phyloP scores from a whole-genome alignment of 2,329 filamentous ascomycete species.

The Talaromyces sp. region DNA sequence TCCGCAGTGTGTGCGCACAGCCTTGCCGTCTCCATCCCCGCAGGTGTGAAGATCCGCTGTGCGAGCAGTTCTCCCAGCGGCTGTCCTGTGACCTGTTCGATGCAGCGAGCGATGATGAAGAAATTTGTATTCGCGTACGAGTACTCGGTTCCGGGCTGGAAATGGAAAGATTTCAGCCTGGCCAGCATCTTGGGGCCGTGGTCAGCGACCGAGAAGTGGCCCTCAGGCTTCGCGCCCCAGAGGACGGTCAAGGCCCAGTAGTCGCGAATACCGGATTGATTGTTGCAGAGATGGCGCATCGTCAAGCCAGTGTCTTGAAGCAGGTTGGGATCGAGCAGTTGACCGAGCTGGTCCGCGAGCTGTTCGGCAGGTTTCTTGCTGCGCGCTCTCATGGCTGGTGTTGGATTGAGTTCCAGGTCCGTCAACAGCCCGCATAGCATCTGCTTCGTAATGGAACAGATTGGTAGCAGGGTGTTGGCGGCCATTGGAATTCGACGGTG shows the following conservation, averaged over 20 bases:
- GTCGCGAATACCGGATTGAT: slow-evolving; percentile 41
- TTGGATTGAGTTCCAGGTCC: slow-evolving; percentile 30
- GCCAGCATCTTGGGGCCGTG: slow-evolving; percentile 24
- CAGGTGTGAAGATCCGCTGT: slow-evolving; percentile 36
- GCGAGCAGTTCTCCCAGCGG: slow-evolving; percentile 30
- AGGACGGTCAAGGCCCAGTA: slow-evolving; percentile 43
- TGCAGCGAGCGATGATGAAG: slow-evolving; percentile 29
- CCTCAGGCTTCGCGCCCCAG: slow-evolving; percentile 38
- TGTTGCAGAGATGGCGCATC: slow-evolving; percentile 34
- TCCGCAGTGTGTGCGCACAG: slow-evolving; percentile 33
- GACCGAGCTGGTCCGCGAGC: slow-evolving; percentile 21
- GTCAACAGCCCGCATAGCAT: slow-evolving; percentile 36
- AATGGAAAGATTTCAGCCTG: slow-evolving; percentile 35
- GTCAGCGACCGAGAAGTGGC: slow-evolving; percentile 31
- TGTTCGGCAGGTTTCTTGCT: slow-evolving; percentile 23
- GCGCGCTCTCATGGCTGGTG: slow-evolving; percentile 21
- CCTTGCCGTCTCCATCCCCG: slow-evolving; percentile 37
- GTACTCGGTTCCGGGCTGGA: slow-evolving; percentile 38
- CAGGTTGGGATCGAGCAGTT: slow-evolving; percentile 21
- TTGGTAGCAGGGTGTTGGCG: slow-evolving; percentile 34
- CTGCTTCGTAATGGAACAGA: slow-evolving; percentile 46
- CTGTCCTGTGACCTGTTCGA: slow-evolving; percentile 34
- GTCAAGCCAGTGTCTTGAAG: slow-evolving; percentile 24
- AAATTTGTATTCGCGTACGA: slow-evolving; percentile 45
- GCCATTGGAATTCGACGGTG: slow-evolving; percentile 32